Conservation (phyloP, 768 basidiomycete genomes). For the Russula olivacea region DNA sequence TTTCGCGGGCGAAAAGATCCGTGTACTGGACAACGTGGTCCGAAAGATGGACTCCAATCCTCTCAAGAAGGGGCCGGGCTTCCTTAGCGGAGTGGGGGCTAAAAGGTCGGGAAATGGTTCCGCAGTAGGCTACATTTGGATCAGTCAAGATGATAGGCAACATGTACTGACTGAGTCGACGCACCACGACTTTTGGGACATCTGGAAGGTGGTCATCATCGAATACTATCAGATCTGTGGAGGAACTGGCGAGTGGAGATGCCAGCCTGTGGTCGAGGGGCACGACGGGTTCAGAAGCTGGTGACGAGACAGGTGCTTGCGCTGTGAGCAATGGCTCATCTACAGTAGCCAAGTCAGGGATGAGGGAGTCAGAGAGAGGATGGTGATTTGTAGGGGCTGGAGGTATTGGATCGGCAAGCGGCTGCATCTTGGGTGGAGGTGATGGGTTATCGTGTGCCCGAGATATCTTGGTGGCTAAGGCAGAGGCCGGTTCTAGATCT, state of each 20-base stretch:
- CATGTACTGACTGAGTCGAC: not conserved
- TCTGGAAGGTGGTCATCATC: conserved; percentile 2
- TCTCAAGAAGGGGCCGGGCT: conserved; percentile 1
- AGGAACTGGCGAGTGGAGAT: not conserved
- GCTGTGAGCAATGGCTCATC: not conserved
- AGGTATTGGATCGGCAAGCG: conserved; percentile 12
- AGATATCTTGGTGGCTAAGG: conserved; percentile 58
- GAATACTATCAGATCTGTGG: conserved; percentile 9
- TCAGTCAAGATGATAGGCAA: not conserved
- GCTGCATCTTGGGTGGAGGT: conserved; percentile 43
- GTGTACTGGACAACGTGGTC: not conserved
- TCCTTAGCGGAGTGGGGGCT: conserved; percentile 10
- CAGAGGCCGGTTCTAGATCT: conserved; percentile 56
- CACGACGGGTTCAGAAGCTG: not conserved
- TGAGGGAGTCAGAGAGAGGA: not conserved
- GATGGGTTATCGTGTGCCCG: conserved; percentile 74
- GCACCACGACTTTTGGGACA: conserved; percentile 3
- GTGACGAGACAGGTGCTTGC: not conserved
- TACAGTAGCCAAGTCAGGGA: not conserved
- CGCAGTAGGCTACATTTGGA: not conserved
- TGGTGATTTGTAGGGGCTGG: not conserved
- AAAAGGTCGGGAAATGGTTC: conserved; percentile 14
- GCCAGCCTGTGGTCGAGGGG: not conserved
- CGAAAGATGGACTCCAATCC: not conserved
- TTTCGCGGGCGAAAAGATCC: not conserved